A percentile compares a stretch with the other conserved stretches of the same genome.
Evolutionary conservation across 768 basidiomycete genomes (phyloP).

Genomic region (Tylopilus sp.): DNA sequence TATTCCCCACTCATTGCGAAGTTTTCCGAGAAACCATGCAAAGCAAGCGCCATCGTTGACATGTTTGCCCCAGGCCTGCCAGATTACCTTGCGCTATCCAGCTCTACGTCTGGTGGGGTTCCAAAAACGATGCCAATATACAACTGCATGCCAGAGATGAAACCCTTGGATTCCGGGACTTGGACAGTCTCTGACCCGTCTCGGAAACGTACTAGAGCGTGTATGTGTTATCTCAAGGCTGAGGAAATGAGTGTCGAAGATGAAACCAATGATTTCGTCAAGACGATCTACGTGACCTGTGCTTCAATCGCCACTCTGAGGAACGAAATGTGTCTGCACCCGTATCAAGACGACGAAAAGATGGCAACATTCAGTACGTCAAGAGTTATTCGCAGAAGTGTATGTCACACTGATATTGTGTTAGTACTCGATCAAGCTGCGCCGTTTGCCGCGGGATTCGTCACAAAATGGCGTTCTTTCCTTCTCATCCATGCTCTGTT

Average conservation of each 20-base stretch:
- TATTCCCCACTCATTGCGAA: not conserved
- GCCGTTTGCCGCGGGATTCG: conserved; percentile 1
- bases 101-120: not conserved
- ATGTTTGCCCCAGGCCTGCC: conserved; percentile 19
- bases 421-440: not conserved
- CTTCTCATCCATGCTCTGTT: conserved; percentile 12
- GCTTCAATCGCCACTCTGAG: not conserved
- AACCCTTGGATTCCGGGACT: not conserved
- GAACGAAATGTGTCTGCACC: not conserved
- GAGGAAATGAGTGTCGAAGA: not conserved
- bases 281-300: not conserved
- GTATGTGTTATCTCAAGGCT: not conserved
- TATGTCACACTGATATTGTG: not conserved
- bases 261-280: not conserved
- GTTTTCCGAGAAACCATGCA: conserved; percentile 1
- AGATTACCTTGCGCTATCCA: conserved; percentile 7
- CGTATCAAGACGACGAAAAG: conserved; percentile 2
- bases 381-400: not conserved
- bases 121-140: not conserved
- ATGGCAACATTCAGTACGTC: conserved; percentile 10
- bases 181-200: not conserved
- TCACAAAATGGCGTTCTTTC: conserved; percentile 11
- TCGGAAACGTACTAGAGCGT: conserved; percentile 5
- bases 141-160: not conserved
- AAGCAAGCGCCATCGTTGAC: not conserved